Percentiles rank a stretch among this genome's conserved stretches.
phyloP scores from a whole-genome alignment of 2,329 filamentous ascomycete genomes.

The Hymenoscyphus fructigenus region DNA sequence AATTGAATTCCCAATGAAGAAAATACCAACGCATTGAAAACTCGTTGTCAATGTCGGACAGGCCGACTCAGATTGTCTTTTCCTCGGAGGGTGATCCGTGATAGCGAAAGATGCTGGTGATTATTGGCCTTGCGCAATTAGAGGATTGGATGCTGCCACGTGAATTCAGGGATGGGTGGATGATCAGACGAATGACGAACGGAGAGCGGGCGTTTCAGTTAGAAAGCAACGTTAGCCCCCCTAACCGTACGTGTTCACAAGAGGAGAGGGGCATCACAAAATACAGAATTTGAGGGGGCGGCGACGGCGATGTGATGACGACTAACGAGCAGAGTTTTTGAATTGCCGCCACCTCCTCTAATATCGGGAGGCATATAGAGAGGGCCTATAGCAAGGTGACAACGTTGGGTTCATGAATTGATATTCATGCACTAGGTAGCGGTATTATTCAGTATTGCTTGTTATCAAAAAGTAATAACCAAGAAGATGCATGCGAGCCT shows the following conservation, averaged over 20 bases:
- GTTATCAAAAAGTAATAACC: background rate
- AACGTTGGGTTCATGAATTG: background rate
- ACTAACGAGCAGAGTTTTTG: constrained; percentile 1
- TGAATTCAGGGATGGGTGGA: constrained; percentile 11
- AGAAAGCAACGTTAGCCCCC: constrained; percentile 4
- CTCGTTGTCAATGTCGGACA: background rate
- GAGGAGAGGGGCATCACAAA: background rate
- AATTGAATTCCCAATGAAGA: constrained; percentile 27
- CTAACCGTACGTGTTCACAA: background rate
- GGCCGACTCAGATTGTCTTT: background rate
- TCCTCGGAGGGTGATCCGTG: constrained; percentile 5
- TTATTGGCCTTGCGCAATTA: no score
- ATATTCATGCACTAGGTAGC: background rate
- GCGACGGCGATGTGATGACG: background rate
- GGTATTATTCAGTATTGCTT: background rate
- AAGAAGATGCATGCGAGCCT: background rate
- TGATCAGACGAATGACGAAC: constrained; percentile 32
- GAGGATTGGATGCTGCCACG: background rate
- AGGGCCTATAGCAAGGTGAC: background rate
- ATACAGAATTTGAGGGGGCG: background rate
- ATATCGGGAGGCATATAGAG: constrained; percentile 1
- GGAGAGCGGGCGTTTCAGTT: constrained; percentile 28
- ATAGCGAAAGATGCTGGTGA: background rate
- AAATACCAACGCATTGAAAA: background rate
- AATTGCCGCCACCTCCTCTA: background rate